phyloP scores from a whole-genome alignment of 2,329 filamentous ascomycete genomes.

The Aspergillus hortae region DNA sequence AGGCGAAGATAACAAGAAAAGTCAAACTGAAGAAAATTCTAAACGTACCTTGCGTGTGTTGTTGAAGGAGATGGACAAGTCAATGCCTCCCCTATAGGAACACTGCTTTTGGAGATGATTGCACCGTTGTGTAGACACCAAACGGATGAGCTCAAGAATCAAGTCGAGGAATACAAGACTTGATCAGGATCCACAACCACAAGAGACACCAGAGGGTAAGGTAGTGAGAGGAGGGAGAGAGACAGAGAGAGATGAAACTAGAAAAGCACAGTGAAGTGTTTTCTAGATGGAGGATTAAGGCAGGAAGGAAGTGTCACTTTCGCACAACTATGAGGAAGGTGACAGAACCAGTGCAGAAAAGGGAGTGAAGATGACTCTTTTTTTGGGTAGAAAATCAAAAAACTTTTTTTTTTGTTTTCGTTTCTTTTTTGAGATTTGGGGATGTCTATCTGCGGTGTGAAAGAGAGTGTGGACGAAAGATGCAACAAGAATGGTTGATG shows the following conservation, averaged over 20 bases:
- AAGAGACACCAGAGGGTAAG: conserved; percentile 10
- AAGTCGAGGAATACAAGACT: conserved; percentile 6
- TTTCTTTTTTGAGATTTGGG: conserved; percentile 17
- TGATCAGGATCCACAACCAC: conserved; percentile 3
- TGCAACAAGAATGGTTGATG: conserved; percentile 15
- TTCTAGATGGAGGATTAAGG: conserved; percentile 18
- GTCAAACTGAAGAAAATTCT: conserved; percentile 10
- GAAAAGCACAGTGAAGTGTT: conserved; percentile 40
- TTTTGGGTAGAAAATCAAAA: conserved; percentile 12
- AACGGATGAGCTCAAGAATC: conserved; percentile 7
- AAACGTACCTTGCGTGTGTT: conserved; percentile 54
- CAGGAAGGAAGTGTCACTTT: conserved; percentile 10
- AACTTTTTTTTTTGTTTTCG: conserved; percentile 16
- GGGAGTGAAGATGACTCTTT: conserved; percentile 18
- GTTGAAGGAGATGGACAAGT: conserved; percentile 82
- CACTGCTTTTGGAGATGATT: conserved; percentile 16
- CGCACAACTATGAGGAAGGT: conserved; percentile 15
- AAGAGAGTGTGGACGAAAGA: conserved; percentile 23
- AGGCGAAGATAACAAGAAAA: conserved; percentile 3
- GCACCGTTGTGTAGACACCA: conserved; percentile 5
- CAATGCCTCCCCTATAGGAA: conserved; percentile 79
- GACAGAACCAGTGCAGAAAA: conserved; percentile 11
- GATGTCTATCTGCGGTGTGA: conserved; percentile 24
- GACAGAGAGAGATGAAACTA: conserved; percentile 12
- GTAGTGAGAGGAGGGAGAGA: not conserved